Base-by-base conservation (phyloP, 306 rosid genomes). In the Myrica gale region DNA sequence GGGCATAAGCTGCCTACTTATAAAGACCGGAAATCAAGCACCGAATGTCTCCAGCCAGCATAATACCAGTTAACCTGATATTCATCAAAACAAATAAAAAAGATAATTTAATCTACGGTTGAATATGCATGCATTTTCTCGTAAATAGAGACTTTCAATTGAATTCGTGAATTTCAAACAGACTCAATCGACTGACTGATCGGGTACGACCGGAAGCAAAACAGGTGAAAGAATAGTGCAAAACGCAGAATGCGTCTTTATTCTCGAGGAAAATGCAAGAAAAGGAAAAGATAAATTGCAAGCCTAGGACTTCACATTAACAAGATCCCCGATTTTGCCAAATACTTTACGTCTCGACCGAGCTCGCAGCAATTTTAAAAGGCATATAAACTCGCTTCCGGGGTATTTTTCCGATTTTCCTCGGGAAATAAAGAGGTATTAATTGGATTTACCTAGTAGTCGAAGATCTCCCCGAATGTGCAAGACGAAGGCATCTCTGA, bases 1-100 rank as follows among this genome's bases (percentile, higher is more conserved):
- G 55, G 80, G 67, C 53, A 78, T n/a, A 68, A 80, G 77, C 50
- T 71, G 51, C 84, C 54, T 82, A 87, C 92, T 86, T 79, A 79
- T 67, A 48, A 81, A 82, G 79, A 77, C 77, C 60, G 71, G 82
- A 83, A 86, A 78, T 83, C 74, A 63, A 73, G 82, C 79, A 75
- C 66, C 72, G 78, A 74, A 62, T 42, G 51, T 71, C 80, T 69
- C 91, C 86, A 60, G 80, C 82, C 69, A 77, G 61, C 88, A 88
- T 86, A 82, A 82, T 80, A 82, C 68, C 82, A 80, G 84, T n/a
- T 83, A 44, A 81, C 86, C 89, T 87, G 72, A 76, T 57, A 57
- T n/a, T n/a, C n/a, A n/a, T n/a, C n/a, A n/a, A n/a, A n/a, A n/a
- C n/a, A n/a, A n/a, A 23, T n/a, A n/a, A n/a, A n/a, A n/a, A n/a